These are phyloP conservation scores for Sporothrix dimorphospora DNA, from an alignment of 2,329 filamentous ascomycete genomes.

Conservation along the genomic window DNA sequence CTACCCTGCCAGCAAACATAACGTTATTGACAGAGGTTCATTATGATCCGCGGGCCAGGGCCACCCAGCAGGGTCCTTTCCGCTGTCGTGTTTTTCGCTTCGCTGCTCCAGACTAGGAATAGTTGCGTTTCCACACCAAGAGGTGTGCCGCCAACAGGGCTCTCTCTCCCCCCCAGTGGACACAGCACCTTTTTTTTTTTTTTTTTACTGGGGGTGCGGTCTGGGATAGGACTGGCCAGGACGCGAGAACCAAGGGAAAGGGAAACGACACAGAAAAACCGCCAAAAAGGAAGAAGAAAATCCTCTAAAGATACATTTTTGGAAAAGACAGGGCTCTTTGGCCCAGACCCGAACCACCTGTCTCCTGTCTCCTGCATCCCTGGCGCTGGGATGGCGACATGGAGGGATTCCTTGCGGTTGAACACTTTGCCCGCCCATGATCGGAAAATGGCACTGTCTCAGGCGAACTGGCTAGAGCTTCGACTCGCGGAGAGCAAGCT, in stretches of 20 bases:
- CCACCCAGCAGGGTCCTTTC: conserved; percentile 24
- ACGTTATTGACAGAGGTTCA: conserved; percentile 20
- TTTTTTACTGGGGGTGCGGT: conserved; percentile 2
- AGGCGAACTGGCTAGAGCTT: not conserved
- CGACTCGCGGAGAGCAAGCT: not conserved
- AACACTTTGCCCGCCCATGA: conserved; percentile 5
- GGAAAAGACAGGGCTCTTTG: not conserved
- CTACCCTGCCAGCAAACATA: not conserved
- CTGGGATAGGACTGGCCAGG: conserved; percentile 8
- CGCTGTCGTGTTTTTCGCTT: conserved; percentile 31
- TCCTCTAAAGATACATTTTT: not conserved
- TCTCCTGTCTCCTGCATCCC: conserved; percentile 13
- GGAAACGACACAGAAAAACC: not conserved
- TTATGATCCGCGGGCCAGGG: conserved; percentile 28
- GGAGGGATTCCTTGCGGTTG: not conserved
- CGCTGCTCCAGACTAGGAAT: conserved; percentile 31
- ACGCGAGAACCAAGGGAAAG: conserved; percentile 9
- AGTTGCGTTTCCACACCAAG: conserved; percentile 25
- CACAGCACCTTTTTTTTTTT: not conserved
- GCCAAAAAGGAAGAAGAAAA: not conserved
- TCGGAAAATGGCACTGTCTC: too few species aligned
- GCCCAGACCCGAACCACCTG: not conserved
- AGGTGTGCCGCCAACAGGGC: not conserved
- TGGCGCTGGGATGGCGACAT: not conserved
- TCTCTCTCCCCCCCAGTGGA: not conserved